Evolutionary conservation across 495 filamentous ascomycete genomes (phyloP).

Genomic region (Baudoinia panamericana): DNA sequence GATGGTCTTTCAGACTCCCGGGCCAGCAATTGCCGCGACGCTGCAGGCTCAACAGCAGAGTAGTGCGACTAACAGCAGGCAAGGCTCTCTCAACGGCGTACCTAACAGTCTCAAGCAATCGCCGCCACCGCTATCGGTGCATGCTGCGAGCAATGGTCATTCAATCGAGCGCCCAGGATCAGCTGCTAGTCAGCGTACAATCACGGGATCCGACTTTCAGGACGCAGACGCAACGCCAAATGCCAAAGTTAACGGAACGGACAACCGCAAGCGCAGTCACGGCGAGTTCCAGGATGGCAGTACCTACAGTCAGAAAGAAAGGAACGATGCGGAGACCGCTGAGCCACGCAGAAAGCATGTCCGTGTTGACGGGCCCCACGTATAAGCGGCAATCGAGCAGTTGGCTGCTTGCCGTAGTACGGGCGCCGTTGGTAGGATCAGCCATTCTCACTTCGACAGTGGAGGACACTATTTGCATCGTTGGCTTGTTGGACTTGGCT

Average conservation of each 20-base stretch:
- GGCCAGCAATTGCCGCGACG: slow-evolving; percentile 13
- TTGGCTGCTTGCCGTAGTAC: too few species aligned
- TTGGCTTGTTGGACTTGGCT: too few species aligned
- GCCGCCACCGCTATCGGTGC: slow-evolving; percentile 18
- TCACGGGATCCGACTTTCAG: slow-evolving; percentile 26
- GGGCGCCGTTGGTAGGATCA: too few species aligned
- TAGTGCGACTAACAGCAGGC: neutral
- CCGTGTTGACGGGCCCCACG: slow-evolving; percentile 21
- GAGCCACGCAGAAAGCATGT: slow-evolving; percentile 24
- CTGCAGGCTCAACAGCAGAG: neutral
- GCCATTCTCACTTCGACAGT: too few species aligned
- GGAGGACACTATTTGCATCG: too few species aligned
- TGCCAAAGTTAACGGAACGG: neutral
- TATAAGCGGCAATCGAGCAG: slow-evolving; percentile 15
- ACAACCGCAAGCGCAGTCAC: slow-evolving; percentile 24
- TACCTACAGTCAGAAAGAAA: slow-evolving; percentile 12
- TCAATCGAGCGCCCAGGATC: slow-evolving; percentile 17
- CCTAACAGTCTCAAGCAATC: slow-evolving; percentile 5
- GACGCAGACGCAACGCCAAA: slow-evolving; percentile 12
- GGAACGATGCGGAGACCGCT: slow-evolving; percentile 17
- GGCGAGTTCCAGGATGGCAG: slow-evolving; percentile 14
- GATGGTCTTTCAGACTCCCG: slow-evolving; percentile 25
- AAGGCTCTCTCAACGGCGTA: neutral
- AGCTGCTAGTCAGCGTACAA: slow-evolving; percentile 24
- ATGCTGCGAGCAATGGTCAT: slow-evolving; percentile 6